A percentile compares a stretch with the other conserved stretches of the same genome.
Evolutionary conservation across 2,329 filamentous ascomycete species (phyloP).

Genomic region (Lanzia echinophila): DNA sequence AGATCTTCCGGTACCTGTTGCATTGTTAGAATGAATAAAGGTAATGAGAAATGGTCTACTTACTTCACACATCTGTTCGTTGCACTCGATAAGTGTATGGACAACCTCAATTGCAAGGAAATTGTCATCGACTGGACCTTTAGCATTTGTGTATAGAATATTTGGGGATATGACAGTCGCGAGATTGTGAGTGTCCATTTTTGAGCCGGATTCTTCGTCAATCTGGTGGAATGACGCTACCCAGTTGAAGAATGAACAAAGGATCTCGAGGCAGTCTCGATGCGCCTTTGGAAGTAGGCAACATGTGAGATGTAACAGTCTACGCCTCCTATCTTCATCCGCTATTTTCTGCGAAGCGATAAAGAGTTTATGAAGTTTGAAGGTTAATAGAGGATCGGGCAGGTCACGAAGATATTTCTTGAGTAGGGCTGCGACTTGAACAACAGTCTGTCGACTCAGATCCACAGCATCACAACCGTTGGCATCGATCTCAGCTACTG

Average conservation of each 20-base stretch:
- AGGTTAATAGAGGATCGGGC: constrained; percentile 87
- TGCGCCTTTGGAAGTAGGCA: constrained; percentile 90
- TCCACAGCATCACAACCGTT: constrained; percentile 81
- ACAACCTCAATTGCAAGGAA: constrained; percentile 93
- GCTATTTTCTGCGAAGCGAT: constrained; percentile 82
- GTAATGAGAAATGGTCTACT: constrained; percentile 29
- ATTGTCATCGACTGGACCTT: constrained; percentile 72
- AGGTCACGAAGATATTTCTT: constrained; percentile 95
- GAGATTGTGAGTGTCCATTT: constrained; percentile 98
- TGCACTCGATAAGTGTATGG: constrained; percentile 82
- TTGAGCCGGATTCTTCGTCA: constrained; percentile 92
- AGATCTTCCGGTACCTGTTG: constrained; percentile 85
- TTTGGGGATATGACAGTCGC: constrained; percentile 97
- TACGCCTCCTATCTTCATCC: constrained; percentile 73
- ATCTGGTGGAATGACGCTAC: constrained; percentile 94
- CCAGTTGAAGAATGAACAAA: constrained; percentile 97
- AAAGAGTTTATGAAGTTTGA: constrained; percentile 89
- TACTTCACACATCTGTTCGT: constrained; percentile 97
- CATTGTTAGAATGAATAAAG: constrained; percentile 21
- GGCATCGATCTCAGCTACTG: constrained; percentile 78
- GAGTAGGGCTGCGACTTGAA: constrained; percentile 86
- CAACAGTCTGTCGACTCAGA: constrained; percentile 80
- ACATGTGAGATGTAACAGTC: constrained; percentile 83
- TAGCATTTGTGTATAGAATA: constrained; percentile 68
- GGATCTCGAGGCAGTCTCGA: constrained; percentile 86